phyloP scores from a whole-genome alignment of 164 flowering plant species.

The Paratinospora sagittata region DNA sequence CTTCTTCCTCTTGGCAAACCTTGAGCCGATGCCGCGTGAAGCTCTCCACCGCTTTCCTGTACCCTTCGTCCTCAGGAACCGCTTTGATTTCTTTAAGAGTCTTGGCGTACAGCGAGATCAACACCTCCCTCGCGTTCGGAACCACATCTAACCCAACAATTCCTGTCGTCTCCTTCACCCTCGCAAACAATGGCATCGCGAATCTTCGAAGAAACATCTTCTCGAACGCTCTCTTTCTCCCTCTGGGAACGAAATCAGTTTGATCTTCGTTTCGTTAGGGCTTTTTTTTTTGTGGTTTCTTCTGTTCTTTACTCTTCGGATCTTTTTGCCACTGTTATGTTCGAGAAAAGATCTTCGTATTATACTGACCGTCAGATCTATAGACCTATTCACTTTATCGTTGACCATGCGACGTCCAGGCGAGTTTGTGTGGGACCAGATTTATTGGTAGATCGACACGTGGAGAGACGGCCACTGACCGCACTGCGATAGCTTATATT shows the following conservation, averaged over 20 bases:
- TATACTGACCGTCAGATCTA: not conserved
- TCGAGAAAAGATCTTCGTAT: not conserved
- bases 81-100: constrained; percentile 85
- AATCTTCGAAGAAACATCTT: constrained; percentile 69
- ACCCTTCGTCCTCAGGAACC: constrained; percentile 91
- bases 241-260: not conserved
- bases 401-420: too few species aligned
- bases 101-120: constrained; percentile 68
- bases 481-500: too few species aligned
- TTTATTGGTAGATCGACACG: too few species aligned
- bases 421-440: too few species aligned
- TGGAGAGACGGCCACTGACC: too few species aligned
- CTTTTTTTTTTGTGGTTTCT: not conserved
- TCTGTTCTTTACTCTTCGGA: not conserved
- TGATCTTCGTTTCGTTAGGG: not conserved
- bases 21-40: constrained; percentile 79
- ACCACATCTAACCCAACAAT: constrained; percentile 94
- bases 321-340: not conserved
- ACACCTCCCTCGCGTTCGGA: constrained; percentile 81
- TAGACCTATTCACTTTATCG: not conserved
- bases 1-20: constrained; percentile 80
- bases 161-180: constrained; percentile 93
- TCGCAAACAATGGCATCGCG: constrained; percentile 78
- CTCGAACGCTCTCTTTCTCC: constrained; percentile 13
- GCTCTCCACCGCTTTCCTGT: constrained; percentile 89